Conservation (phyloP, 805 yeast genomes). For the Saturnispora sanitii region DNA sequence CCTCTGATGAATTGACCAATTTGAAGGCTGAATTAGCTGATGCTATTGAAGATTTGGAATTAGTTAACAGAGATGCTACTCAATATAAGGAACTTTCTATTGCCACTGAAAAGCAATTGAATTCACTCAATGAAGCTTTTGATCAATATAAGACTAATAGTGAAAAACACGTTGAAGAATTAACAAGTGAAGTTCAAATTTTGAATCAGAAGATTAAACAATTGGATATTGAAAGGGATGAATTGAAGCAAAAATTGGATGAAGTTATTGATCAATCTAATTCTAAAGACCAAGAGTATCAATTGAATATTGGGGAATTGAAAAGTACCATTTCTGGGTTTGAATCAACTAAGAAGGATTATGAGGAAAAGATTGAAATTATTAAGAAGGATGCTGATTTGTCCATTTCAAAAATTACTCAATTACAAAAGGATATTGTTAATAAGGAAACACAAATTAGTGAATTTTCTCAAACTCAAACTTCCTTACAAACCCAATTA, state of each 20-base stretch:
- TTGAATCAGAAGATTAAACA: conserved; percentile 11
- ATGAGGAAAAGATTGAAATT: conserved; percentile 25
- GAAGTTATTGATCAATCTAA: conserved; percentile 11
- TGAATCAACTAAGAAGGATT: conserved; percentile 20
- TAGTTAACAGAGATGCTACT: conserved; percentile 47
- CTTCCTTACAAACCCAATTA: no score
- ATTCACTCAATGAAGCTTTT: conserved; percentile 43
- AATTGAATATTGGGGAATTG: conserved; percentile 19
- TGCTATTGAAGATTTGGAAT: conserved; percentile 44
- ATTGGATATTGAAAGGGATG: conserved; percentile 12
- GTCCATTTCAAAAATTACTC: conserved; percentile 16
- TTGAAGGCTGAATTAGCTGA: conserved; percentile 27
- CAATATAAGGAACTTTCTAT: conserved; percentile 54
- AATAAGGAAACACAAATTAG: conserved; percentile 22
- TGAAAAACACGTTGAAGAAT: conserved; percentile 14
- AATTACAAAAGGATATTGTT: conserved; percentile 17
- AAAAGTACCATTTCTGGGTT: conserved; percentile 18
- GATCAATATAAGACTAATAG: conserved; percentile 33
- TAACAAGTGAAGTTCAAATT: conserved; percentile 11
- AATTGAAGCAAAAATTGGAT: conserved; percentile 12
- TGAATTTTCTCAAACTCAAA: no score
- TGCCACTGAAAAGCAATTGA: conserved; percentile 58
- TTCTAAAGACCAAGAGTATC: conserved; percentile 9
- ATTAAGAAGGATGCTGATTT: conserved; percentile 25
- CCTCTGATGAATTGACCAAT: conserved; percentile 17